phyloP scores from a whole-genome alignment of 1,284 basidiomycete genomes.

The Apiotrichum gamsii region DNA sequence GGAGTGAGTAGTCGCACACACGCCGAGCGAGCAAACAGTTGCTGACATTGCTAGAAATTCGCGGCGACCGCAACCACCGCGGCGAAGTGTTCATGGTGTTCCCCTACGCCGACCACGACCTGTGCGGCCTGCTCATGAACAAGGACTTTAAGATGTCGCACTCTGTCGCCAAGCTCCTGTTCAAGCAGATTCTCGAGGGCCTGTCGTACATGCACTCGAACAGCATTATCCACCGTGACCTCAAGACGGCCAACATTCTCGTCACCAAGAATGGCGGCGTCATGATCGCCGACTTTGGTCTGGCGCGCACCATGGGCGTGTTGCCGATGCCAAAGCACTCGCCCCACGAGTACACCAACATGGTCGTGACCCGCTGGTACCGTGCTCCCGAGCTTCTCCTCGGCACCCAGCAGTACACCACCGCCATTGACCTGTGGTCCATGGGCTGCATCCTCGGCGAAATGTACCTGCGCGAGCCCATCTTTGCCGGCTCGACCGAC shows the following conservation, averaged over 20 bases:
- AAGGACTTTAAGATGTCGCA: conserved; percentile 71
- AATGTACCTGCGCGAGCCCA: conserved; percentile 84
- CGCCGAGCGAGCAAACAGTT: no score
- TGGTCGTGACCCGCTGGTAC: conserved; percentile 99
- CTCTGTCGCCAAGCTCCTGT: conserved; percentile 89
- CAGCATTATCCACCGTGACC: conserved; percentile 91
- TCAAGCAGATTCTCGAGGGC: conserved; percentile 90
- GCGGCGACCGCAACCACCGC: conserved; percentile 26
- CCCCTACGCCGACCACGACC: conserved; percentile 98
- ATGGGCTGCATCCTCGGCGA: conserved; percentile 91
- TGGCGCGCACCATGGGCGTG: conserved; percentile 59
- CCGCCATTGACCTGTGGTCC: conserved; percentile 98
- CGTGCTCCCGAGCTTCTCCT: conserved; percentile 90
- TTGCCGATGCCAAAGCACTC: conserved; percentile 43
- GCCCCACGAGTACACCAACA: conserved; percentile 77
- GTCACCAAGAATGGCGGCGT: conserved; percentile 78
- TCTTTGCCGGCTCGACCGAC: conserved; percentile 81
- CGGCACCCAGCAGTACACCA: conserved; percentile 81
- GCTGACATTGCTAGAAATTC: conserved; percentile 15
- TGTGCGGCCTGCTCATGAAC: conserved; percentile 89
- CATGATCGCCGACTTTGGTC: conserved; percentile 93
- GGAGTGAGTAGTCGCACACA: conserved; percentile 32
- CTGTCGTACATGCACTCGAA: conserved; percentile 93
- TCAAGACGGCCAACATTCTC: conserved; percentile 96
- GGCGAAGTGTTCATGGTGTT: conserved; percentile 89